A percentile compares a stretch with the other conserved stretches of the same genome.
Conservation (phyloP, 2,329 filamentous ascomycete species). For the Pezicula neosporulosa region DNA sequence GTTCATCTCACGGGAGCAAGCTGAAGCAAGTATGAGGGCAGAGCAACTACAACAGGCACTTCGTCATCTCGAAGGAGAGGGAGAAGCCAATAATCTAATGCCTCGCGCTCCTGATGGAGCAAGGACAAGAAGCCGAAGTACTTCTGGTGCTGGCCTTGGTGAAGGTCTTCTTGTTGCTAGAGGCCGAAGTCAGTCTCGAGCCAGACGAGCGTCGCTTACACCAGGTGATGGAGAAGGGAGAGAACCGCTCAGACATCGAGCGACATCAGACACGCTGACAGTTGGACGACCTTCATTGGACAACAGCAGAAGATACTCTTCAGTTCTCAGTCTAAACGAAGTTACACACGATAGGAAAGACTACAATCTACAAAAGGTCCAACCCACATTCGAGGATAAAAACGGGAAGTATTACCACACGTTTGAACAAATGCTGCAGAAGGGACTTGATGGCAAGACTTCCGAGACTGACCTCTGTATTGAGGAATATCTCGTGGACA, state of each 20-base stretch:
- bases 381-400: constrained; percentile 63
- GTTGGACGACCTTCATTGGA: constrained; percentile 5
- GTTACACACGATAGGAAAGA: constrained; percentile 58
- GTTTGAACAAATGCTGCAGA: constrained; percentile 53
- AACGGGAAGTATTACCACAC: constrained; percentile 55
- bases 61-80: not conserved
- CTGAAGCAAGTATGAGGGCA: not conserved
- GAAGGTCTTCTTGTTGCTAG: not conserved
- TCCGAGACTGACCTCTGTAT: constrained; percentile 58
- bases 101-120: not conserved
- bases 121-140: not conserved
- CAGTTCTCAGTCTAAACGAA: constrained; percentile 49
- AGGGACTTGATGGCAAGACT: constrained; percentile 40
- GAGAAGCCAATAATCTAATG: not conserved
- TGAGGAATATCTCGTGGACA: constrained; percentile 59
- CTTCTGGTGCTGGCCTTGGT: not conserved
- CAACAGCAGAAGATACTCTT: constrained; percentile 30
- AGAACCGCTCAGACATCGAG: not conserved
- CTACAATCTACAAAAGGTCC: constrained; percentile 61
- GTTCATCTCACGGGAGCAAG: not conserved
- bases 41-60: not conserved
- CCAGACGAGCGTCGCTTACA: not conserved
- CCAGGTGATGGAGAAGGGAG: not conserved
- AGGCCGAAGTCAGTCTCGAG: not conserved
- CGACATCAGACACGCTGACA: constrained; percentile 2